Base-by-base conservation (phyloP, 108 stramenopile species). In the Skeletonema menzelii region DNA sequence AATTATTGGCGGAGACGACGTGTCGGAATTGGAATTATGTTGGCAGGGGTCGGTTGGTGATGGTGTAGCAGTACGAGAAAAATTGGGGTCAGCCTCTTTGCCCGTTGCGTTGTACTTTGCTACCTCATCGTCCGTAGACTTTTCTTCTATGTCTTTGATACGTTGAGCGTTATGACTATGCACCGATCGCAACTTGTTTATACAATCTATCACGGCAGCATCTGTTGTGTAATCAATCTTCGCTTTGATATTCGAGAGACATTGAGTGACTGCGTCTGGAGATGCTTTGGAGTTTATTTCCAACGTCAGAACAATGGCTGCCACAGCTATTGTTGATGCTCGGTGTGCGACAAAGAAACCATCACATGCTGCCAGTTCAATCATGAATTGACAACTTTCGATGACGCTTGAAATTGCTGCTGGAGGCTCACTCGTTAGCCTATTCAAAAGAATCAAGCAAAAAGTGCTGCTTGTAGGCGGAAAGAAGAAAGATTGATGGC, bases 381-480 rank as follows among this genome's bases (percentile, higher is more conserved):
- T 79, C 59, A 79, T 55, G 66, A 79, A 79, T 56, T 72, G 78
- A 20, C 44, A 67, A 19, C 22, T 57, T 17, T 79, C 78, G n/a
- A 73, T 44, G 11, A 72, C 49, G 1, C 22, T 4, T 35, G 70
- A 11, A 17, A 72, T 40, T 5, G 37, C n/a, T 53, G 49, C 49
- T 22, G 49, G 49, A n/a, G 15, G n/a, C 34, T 59, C 40, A 3
- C 26, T 12, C 15, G 35, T 20, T 27, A 72, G 63, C 38, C 67
- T 67, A 27, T 61, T 67, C 67, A 79, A 38, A 19, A 72, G 61
- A 8, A 79, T 57, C 14, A 63, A 24, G 28, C 42, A 34, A 53
- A 79, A 79, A 2, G 78, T 34, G 20, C 53, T 49, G 15, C 71
- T 60, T 8, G 71, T 79, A 3, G 61, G 56, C 5, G 78, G 78